These are phyloP conservation scores for Spathaspora sp. DNA, from an alignment of 805 yeast genomes.

Conservation along the genomic window DNA sequence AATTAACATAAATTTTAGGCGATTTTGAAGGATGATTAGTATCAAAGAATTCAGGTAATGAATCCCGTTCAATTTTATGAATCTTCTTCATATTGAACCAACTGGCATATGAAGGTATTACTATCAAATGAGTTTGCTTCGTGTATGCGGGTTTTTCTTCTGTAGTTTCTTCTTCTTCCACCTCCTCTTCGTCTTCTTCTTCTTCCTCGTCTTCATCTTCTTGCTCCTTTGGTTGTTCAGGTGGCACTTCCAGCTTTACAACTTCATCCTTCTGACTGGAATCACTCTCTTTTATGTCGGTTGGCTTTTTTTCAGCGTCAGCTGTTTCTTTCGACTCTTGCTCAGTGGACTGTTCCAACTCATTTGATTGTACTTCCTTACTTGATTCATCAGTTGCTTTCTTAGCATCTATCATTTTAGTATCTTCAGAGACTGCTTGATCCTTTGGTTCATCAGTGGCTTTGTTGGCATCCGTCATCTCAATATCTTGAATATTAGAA, in stretches of 20 bases:
- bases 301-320: background rate
- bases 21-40: constrained; percentile 72
- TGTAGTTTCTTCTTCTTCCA: constrained; percentile 12
- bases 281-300: background rate
- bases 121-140: constrained; percentile 76
- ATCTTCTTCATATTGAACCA: constrained; percentile 79
- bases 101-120: constrained; percentile 80
- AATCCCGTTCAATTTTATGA: constrained; percentile 75
- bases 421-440: background rate
- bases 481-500: constrained; percentile 1
- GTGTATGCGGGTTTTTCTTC: constrained; percentile 12
- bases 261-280: background rate
- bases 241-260: background rate
- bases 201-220: constrained; percentile 5
- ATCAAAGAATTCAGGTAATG: constrained; percentile 84
- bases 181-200: constrained; percentile 8
- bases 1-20: constrained; percentile 73
- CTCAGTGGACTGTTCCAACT: background rate
- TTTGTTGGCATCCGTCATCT: constrained; percentile 3
- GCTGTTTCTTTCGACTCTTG: background rate
- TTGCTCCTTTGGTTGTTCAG: background rate
- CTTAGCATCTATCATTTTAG: background rate
- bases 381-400: background rate
- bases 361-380: background rate
- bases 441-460: constrained; percentile 1